Percentiles rank a stretch among this genome's conserved stretches.
Conservation (phyloP, 805 yeast species). For the Nakazawaea molendinolei region DNA sequence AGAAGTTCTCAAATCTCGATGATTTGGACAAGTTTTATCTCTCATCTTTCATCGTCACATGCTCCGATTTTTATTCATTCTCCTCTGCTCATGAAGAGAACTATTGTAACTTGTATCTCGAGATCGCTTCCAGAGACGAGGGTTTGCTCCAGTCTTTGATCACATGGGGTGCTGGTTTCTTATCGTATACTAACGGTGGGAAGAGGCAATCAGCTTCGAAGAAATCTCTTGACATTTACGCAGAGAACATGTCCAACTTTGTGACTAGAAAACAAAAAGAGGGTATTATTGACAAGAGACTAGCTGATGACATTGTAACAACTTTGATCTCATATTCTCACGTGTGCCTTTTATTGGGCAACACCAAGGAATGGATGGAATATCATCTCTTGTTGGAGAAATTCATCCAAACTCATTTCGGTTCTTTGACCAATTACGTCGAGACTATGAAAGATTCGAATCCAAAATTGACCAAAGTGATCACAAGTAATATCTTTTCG, state of each 20-base stretch:
- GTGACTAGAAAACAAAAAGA: not conserved
- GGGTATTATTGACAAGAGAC: not conserved
- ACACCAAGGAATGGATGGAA: slow-evolving; percentile 6
- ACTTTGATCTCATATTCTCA: slow-evolving; percentile 1
- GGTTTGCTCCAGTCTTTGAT: slow-evolving; percentile 1
- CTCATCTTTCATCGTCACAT: not conserved
- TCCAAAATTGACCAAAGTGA: slow-evolving; percentile 1
- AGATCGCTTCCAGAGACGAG: slow-evolving; percentile 2
- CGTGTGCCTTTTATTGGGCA: slow-evolving; percentile 1
- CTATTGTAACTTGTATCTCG: slow-evolving; percentile 2
- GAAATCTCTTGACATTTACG: slow-evolving; percentile 1
- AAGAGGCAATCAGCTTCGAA: not conserved
- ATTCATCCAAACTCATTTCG: slow-evolving; percentile 2
- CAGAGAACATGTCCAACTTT: slow-evolving; percentile 1
- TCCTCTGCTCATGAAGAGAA: slow-evolving; percentile 1
- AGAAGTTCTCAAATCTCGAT: not conserved
- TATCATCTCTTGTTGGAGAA: slow-evolving; percentile 3
- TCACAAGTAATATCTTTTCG: not conserved
- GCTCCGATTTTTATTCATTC: not conserved
- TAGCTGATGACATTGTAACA: not conserved
- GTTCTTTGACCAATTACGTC: not conserved
- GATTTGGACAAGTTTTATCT: slow-evolving; percentile 7
- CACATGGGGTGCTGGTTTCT: slow-evolving; percentile 1
- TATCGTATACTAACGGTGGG: not conserved
- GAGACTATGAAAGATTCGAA: not conserved